Evolutionary conservation across 805 yeast species (phyloP).

Genomic region (Yamadazyma laniorum): DNA sequence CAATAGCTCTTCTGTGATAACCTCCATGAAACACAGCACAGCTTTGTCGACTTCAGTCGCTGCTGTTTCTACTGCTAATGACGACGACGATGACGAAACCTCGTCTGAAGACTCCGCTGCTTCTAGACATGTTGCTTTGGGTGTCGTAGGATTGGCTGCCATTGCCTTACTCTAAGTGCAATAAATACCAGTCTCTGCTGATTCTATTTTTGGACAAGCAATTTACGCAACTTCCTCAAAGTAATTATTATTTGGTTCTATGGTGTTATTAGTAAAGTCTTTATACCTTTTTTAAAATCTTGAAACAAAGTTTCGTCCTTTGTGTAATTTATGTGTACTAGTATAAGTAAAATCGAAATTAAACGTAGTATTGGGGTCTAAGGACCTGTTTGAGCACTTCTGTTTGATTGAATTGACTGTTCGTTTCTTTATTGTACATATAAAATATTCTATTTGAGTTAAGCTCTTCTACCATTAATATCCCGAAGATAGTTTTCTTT

Average conservation of each 20-base stretch:
- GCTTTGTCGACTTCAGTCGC: constrained; percentile 11
- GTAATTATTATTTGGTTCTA: constrained; percentile 11
- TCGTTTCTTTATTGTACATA: no score
- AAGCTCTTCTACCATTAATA: constrained; percentile 33
- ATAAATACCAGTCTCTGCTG: no score
- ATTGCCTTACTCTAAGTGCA: constrained; percentile 20
- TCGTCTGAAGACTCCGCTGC: constrained; percentile 14
- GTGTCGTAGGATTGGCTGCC: constrained; percentile 26
- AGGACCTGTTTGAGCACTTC: no score
- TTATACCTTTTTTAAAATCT: constrained; percentile 9
- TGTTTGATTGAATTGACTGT: no score
- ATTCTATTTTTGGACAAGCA: neutral
- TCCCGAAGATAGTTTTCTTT: constrained; percentile 39
- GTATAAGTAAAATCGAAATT: constrained; percentile 5
- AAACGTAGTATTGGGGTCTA: constrained; percentile 1
- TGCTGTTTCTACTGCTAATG: constrained; percentile 14
- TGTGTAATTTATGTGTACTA: constrained; percentile 13
- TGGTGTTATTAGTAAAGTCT: constrained; percentile 10
- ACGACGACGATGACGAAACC: constrained; percentile 12
- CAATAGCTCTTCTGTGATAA: constrained; percentile 8
- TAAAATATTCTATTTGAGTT: no score
- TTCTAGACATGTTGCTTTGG: constrained; percentile 17
- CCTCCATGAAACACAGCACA: constrained; percentile 6
- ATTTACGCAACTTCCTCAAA: no score
- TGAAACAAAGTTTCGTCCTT: constrained; percentile 2